These are phyloP conservation scores for Penicillium paxilli DNA, from an alignment of 495 filamentous ascomycete genomes.

Conservation along the genomic window DNA sequence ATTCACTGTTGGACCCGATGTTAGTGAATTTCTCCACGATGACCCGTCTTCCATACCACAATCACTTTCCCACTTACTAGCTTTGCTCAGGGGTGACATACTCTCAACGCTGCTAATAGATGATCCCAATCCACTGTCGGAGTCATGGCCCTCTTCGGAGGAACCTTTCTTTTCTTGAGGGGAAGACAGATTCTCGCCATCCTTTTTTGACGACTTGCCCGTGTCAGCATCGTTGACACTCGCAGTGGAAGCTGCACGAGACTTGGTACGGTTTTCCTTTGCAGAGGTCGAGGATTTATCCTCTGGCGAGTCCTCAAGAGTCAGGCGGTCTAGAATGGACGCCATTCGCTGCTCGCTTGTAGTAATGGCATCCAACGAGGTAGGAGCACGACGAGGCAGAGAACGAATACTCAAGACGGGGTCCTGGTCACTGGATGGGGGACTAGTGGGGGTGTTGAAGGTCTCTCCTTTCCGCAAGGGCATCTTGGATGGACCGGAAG, in stretches of 20 bases:
- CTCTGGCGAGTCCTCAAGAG: slow-evolving; percentile 35
- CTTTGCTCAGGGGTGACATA: slow-evolving; percentile 5
- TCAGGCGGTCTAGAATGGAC: slow-evolving; percentile 43
- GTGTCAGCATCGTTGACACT: neutral
- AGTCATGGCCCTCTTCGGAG: slow-evolving; percentile 38
- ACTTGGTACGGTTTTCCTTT: neutral
- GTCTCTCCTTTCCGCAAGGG: slow-evolving; percentile 52
- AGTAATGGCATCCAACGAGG: slow-evolving; percentile 49
- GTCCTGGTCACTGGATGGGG: slow-evolving; percentile 41
- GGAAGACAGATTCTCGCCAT: neutral
- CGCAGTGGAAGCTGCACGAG: neutral
- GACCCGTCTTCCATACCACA: neutral
- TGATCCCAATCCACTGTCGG: slow-evolving; percentile 58
- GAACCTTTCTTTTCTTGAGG: slow-evolving; percentile 17
- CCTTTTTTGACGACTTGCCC: neutral
- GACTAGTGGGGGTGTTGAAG: slow-evolving; percentile 47
- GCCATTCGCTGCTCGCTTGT: slow-evolving; percentile 50
- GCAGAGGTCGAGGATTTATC: slow-evolving; percentile 4
- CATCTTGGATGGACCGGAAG: slow-evolving; percentile 23
- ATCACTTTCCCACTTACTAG: slow-evolving; percentile 1
- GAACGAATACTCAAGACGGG: slow-evolving; percentile 44
- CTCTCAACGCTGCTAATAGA: slow-evolving; percentile 44
- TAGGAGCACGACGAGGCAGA: slow-evolving; percentile 51
- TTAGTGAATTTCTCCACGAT: neutral
- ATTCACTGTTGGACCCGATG: slow-evolving; percentile 18